Evolutionary conservation across 2,329 filamentous ascomycete species (phyloP), one percentile per base, ranked within the genome.

Genomic region (Karstenula rhodostoma): DNA sequence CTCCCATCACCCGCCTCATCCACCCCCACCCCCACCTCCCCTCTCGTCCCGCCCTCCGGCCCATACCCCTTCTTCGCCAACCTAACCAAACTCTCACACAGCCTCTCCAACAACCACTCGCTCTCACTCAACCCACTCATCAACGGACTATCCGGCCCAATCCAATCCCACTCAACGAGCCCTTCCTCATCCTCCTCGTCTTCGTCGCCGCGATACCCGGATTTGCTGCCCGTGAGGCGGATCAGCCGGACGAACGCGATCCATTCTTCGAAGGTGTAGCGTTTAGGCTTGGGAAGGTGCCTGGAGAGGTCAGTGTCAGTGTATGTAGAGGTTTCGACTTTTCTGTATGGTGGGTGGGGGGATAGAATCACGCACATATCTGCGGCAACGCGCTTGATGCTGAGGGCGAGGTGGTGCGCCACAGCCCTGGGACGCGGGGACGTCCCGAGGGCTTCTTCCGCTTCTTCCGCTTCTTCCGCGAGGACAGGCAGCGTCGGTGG

Each of bases 241-340:
- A 96, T 91, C 33, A 97, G 83, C 23, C 87, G 86, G 8, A 94
- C 89, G 68, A 92, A 95, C 81, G 92, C 91, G 0, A 90, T 90
- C 94, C 93, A 96, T 73, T 96, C 90, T 66, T 93, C 88, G 64
- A 93, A 97, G 0, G 82, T 83, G 74, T 97, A 97, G 56, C 84
- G 85, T 57, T 88, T 88, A 0, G 84, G 82, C 2, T 86, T 83
- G 4, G 83, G 77, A 47, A 81, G 76, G 19, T 86, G 84, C 49
- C 49, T 52, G 12, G 5, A 17, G 0, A 8, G 12, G 32, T 35
- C 29, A 23, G 32, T n/a, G n/a, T n/a, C n/a, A n/a, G n/a, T n/a
- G n/a, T n/a, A n/a, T n/a, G n/a, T n/a, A n/a, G n/a, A n/a, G n/a
- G n/a, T n/a, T n/a, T n/a, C n/a, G n/a, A n/a, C 19, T 6, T 37